These are phyloP conservation scores for Spinacia oleracea DNA, from an alignment of 179 eudicot genomes.

Conservation along the genomic window DNA sequence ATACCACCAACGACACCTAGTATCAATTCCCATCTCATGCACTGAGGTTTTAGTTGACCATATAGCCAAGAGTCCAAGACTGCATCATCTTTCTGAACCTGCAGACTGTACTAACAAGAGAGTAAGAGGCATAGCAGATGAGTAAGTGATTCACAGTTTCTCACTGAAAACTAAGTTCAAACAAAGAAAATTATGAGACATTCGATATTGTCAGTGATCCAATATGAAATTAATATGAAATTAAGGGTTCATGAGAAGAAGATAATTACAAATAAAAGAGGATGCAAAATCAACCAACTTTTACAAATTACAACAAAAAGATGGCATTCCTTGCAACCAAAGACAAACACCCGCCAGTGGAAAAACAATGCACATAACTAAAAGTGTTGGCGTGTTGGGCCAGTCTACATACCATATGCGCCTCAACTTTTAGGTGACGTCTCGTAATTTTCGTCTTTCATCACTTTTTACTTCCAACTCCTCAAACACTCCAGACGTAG, in stretches of 20 bases:
- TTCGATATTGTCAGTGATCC: no score
- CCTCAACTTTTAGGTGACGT: slow-evolving; percentile 39
- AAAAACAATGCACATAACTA: background rate
- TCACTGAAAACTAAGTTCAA: no score
- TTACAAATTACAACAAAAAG: background rate
- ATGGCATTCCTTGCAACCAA: background rate
- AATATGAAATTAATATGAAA: no score
- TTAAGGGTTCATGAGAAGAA: no score
- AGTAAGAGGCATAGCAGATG: background rate
- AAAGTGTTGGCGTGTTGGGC: background rate
- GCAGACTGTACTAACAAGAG: no score
- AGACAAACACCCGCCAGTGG: background rate
- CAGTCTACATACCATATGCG: slow-evolving; percentile 52
- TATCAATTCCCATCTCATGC: slow-evolving; percentile 53
- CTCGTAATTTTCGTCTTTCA: slow-evolving; percentile 60
- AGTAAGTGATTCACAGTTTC: no score
- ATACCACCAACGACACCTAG: slow-evolving; percentile 65
- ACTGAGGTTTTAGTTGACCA: slow-evolving; percentile 35
- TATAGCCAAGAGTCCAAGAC: slow-evolving; percentile 55
- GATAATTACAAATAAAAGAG: background rate
- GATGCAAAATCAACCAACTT: background rate
- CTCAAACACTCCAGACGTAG: slow-evolving; percentile 49
- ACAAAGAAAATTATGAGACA: no score
- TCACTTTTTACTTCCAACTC: slow-evolving; percentile 68
- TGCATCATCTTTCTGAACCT: slow-evolving; percentile 62